These are phyloP conservation scores for Cyberlindnera mississippiensis DNA, from an alignment of 805 yeast species.

Conservation along the genomic window DNA sequence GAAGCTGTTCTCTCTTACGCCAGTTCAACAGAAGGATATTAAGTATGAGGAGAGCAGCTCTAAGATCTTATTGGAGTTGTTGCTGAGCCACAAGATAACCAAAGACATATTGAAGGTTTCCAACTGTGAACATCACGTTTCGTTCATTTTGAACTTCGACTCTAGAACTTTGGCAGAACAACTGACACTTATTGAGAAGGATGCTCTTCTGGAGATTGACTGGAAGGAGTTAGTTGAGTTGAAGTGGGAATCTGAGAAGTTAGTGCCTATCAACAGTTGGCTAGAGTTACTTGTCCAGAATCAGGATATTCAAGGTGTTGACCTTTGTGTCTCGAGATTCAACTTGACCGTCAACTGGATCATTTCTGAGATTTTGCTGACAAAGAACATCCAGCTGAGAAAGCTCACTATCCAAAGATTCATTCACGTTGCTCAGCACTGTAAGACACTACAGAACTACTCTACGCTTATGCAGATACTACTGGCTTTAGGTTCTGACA, in stretches of 20 bases:
- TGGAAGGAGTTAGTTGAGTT: conserved; percentile 86
- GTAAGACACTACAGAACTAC: conserved; percentile 70
- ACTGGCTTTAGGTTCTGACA: conserved; percentile 69
- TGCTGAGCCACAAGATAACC: conserved; percentile 25
- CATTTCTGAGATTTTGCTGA: conserved; percentile 77
- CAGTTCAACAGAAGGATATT: conserved; percentile 25
- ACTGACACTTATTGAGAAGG: conserved; percentile 82
- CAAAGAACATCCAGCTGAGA: conserved; percentile 55
- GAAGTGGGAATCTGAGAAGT: conserved; percentile 58
- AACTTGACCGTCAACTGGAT: conserved; percentile 91
- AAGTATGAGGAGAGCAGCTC: conserved; percentile 22
- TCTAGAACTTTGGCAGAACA: conserved; percentile 72
- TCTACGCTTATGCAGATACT: conserved; percentile 86
- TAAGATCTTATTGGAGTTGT: conserved; percentile 39
- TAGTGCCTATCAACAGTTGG: conserved; percentile 80
- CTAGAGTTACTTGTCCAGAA: conserved; percentile 62
- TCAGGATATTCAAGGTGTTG: conserved; percentile 63
- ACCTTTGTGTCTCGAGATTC: conserved; percentile 78
- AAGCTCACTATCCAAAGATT: conserved; percentile 75
- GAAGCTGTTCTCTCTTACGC: conserved; percentile 33
- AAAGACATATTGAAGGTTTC: conserved; percentile 20
- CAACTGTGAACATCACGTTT: conserved; percentile 57
- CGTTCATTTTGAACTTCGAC: conserved; percentile 73
- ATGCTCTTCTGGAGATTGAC: conserved; percentile 77
- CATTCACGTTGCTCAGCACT: conserved; percentile 78